Evolutionary conservation across 306 rosid species (phyloP).

Genomic region (Comarum palustre): DNA sequence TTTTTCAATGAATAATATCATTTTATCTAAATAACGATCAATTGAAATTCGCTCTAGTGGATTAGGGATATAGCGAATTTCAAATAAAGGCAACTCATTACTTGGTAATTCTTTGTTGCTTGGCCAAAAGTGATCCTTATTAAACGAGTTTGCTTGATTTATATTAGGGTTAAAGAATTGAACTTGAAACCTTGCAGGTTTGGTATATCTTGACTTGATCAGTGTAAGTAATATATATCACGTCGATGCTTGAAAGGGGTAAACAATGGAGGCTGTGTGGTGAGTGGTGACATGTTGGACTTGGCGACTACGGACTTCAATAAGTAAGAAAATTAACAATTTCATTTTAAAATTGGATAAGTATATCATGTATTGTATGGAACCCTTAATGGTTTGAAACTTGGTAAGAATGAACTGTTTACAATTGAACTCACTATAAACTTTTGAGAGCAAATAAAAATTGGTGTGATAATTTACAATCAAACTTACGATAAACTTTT

Average conservation of each 20-base stretch:
- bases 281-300: neutral
- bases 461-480: no score
- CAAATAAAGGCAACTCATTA: neutral
- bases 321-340: neutral
- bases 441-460: no score
- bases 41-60: no score
- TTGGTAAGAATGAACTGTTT: no score
- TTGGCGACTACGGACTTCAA: neutral
- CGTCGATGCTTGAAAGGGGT: constrained; percentile 15
- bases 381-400: no score
- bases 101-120: neutral
- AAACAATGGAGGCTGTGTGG: constrained; percentile 21
- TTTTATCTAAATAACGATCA: no score
- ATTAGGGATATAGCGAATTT: no score
- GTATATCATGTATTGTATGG: no score
- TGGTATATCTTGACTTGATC: constrained; percentile 14
- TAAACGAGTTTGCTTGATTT: neutral
- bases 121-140: neutral
- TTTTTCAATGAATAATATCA: neutral
- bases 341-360: neutral
- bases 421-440: no score
- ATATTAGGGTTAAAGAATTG: constrained; percentile 12
- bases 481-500: no score
- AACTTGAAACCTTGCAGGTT: constrained; percentile 8
- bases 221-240: neutral